Base-by-base conservation (phyloP, 2,329 filamentous ascomycete genomes). In the Akanthomyces dipterigenus region DNA sequence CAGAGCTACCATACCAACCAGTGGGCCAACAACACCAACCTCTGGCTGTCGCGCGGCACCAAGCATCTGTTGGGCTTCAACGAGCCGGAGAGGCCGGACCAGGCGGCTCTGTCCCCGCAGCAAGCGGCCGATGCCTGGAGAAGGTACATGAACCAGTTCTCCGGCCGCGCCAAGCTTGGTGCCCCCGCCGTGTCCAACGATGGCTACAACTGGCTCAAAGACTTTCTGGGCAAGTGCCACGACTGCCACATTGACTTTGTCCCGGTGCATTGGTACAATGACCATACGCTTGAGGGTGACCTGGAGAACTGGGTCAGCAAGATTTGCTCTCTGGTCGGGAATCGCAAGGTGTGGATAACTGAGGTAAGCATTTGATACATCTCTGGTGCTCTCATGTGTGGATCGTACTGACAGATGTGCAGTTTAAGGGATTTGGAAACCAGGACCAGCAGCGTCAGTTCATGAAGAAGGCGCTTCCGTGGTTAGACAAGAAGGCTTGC, bases 181-280 rank as follows among this genome's bases (percentile, higher is more conserved):
- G 73, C 77, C 11, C 79, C 80, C 4, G 72, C 77, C 48, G 78
- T 82, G 45, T 80, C 78, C 64, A 81, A 80, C 66, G 77, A 75
- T 45, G 71, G 67, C 12, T 72, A 80, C 31, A 67, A 70, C 53
- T 82, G 75, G 72, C 70, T 81, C 11, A 64, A 67, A n/a, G 67
- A 70, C 28, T 82, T 81, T 70, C 50, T 80, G 43, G 62, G 62
- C 26, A 67, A 68, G 12, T 81, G 78, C 70, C 66, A 64, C n/a
- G 69, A 65, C 43, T 80, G 77, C 71, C 70, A 68, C 14, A 75
- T 81, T 53, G 77, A 80, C 67, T 77, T 75, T 64, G 65, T 80
- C 59, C 71, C 73, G 63, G 71, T 80, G 38, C 79, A 81, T 65
- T 81, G 78, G 78, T 81, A 81, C 64, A 75, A 76, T 62, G 64